Percentiles rank a stretch among this genome's conserved stretches.
These are phyloP conservation scores for Cercospora brassicicola DNA, from an alignment of 2,329 filamentous ascomycete genomes.

Conservation along the genomic window DNA sequence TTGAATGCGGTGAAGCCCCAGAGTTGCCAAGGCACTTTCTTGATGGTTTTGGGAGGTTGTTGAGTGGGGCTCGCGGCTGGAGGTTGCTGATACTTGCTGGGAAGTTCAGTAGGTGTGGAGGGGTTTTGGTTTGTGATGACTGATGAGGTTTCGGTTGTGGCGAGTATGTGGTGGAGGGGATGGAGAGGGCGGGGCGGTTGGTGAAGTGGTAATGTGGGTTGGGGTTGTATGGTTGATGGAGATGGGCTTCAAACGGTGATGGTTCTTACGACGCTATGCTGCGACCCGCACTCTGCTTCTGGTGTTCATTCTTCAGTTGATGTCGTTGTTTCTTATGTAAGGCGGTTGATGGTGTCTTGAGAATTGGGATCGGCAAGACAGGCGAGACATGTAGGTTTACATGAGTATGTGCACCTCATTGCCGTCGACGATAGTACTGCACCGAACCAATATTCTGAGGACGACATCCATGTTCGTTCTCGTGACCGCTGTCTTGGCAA, in stretches of 20 bases:
- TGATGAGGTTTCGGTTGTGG: not conserved
- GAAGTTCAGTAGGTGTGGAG: not conserved
- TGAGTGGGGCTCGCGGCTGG: not conserved
- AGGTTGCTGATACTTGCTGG: no score
- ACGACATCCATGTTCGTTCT: not conserved
- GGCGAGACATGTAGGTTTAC: not conserved
- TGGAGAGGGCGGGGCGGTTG: not conserved
- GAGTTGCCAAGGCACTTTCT: not conserved
- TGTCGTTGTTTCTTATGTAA: not conserved
- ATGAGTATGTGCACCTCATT: not conserved
- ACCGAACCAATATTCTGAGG: not conserved
- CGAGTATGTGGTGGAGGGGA: not conserved
- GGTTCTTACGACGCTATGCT: not conserved
- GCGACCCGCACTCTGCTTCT: not conserved
- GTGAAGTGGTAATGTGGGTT: not conserved
- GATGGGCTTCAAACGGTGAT: not conserved
- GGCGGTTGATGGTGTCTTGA: not conserved
- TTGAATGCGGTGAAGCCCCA: not conserved
- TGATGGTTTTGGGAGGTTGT: not conserved
- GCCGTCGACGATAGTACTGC: not conserved
- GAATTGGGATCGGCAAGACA: not conserved
- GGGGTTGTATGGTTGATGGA: not conserved
- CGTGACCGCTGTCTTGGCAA: not conserved
- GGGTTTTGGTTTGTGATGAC: not conserved
- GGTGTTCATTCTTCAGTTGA: not conserved